phyloP scores from a whole-genome alignment of 1,284 basidiomycete species.

The Ustilago nuda region DNA sequence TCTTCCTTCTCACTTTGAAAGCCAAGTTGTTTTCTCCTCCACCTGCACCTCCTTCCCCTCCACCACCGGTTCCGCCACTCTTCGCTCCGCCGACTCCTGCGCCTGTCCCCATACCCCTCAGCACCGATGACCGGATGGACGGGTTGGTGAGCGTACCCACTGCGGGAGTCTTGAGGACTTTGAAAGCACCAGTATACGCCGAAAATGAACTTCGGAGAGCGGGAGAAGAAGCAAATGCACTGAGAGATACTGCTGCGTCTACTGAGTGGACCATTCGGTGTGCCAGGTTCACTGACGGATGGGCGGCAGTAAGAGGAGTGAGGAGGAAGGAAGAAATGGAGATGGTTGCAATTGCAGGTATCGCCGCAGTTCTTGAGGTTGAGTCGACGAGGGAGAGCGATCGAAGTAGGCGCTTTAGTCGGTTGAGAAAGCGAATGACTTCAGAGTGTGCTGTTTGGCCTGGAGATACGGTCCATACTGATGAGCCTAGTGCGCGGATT shows the following conservation, averaged over 20 bases:
- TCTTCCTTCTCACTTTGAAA: conserved; percentile 89
- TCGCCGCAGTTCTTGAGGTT: conserved; percentile 3
- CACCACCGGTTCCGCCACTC: conserved; percentile 12
- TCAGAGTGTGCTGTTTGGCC: conserved; percentile 24
- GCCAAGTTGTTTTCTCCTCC: conserved; percentile 86
- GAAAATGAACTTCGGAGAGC: conserved; percentile 47
- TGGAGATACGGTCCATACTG: conserved; percentile 37
- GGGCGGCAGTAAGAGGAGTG: neutral
- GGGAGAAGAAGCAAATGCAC: conserved; percentile 53
- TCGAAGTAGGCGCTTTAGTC: conserved; percentile 52
- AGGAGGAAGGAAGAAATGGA: conserved; percentile 49
- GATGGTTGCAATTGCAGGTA: conserved; percentile 50
- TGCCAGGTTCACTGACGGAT: conserved; percentile 10
- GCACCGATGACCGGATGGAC: conserved; percentile 51
- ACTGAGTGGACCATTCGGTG: conserved; percentile 51
- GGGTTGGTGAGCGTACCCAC: conserved; percentile 60
- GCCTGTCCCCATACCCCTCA: conserved; percentile 62
- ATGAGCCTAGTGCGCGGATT: conserved; percentile 57
- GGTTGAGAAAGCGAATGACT: conserved; percentile 54
- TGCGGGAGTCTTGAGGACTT: conserved; percentile 55
- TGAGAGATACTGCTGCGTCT: conserved; percentile 55
- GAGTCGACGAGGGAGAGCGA: conserved; percentile 42
- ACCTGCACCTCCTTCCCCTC: conserved; percentile 73
- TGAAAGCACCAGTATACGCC: conserved; percentile 58
- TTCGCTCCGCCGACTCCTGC: conserved; percentile 10